Evolutionary conservation across 106 monocot genomes (phyloP).

Genomic region (Vanilla planifolia): DNA sequence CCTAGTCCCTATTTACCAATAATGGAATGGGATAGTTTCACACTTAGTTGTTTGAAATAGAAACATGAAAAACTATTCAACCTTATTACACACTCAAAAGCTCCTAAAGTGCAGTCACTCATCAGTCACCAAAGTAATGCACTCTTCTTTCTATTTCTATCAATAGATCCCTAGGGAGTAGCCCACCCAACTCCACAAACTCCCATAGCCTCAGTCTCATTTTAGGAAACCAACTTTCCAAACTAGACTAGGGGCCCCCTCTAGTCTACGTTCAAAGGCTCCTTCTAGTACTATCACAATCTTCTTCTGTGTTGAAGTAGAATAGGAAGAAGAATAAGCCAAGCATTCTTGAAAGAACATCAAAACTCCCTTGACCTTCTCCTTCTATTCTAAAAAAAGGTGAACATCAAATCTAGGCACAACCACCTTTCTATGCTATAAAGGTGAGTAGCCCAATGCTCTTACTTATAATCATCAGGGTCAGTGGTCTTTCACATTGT

Average conservation of each 20-base stretch:
- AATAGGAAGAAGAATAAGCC: constrained; percentile 1
- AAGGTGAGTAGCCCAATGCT: constrained; percentile 2
- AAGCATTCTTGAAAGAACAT: constrained; percentile 2
- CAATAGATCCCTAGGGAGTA: not conserved
- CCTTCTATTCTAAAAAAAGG: constrained; percentile 9
- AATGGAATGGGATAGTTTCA: too few species aligned
- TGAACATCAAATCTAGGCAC: constrained; percentile 2
- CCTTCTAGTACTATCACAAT: constrained; percentile 10
- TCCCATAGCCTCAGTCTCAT: constrained; percentile 4
- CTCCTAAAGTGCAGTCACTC: constrained; percentile 1
- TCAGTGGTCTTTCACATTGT: not conserved
- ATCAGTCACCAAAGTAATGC: not conserved
- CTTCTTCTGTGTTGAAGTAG: constrained; percentile 3
- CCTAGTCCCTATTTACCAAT: too few species aligned
- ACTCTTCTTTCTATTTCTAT: constrained; percentile 1
- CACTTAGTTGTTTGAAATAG: too few species aligned
- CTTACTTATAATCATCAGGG: constrained; percentile 3
- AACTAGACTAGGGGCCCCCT: constrained; percentile 4
- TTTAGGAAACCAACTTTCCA: constrained; percentile 8
- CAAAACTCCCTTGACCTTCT: constrained; percentile 6
- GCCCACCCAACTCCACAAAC: constrained; percentile 5
- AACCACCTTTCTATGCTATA: too few species aligned
- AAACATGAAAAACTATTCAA: not conserved
- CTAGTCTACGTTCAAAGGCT: constrained; percentile 6
- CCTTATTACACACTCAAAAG: not conserved